Evolutionary conservation across 306 rosid genomes (phyloP), one percentile per base, ranked within the genome.

Genomic region (Parietaria judaica): DNA sequence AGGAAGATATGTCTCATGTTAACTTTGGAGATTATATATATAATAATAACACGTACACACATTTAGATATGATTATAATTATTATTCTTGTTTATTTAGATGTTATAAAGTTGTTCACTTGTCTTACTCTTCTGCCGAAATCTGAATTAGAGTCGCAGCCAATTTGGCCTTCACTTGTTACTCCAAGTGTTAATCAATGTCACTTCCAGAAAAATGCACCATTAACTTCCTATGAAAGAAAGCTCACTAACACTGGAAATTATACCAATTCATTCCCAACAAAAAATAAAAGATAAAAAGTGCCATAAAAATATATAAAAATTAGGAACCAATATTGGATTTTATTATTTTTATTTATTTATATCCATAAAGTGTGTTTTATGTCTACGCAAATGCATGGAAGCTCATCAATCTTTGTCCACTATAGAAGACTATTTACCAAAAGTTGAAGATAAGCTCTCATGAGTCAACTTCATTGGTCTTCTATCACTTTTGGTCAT

Each of bases 331-430:
- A 23, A 23, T 23, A n/a, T n/a, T n/a, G 31, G 31, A 23, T 23
- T 23, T 23, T 23, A 23, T 23, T 23, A 23, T 23, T 23, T 0
- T 0, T 23, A 23, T 23, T 23, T 23, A 23, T 23, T 17, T 50
- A 1, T 41, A 8, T 41, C 45, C 45, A 5, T 5, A 5, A 41
- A 41, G 45, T 41, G 45, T 41, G 45, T 41, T 41, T 41, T 41
- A 41, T 1, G 9, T 41, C 12, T n/a, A 41, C 14, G 44, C 23
- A 50, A 49, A 55, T 50, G 59, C 58, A 17, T 15, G 58, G 64
- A 54, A 69, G 14, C 15, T 54, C 51, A 15, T 45, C 62, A 54
- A 23, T 62, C 63, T 6, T 16, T 54, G 51, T 54, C 58, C 56
- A 16, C 63, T 62, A 45, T 52, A n/a, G 67, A 34, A 36, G 62